Percentiles rank a stretch among this genome's conserved stretches.
These are phyloP conservation scores for Phoma sp. DNA, from an alignment of 2,329 filamentous ascomycete genomes.

Conservation along the genomic window DNA sequence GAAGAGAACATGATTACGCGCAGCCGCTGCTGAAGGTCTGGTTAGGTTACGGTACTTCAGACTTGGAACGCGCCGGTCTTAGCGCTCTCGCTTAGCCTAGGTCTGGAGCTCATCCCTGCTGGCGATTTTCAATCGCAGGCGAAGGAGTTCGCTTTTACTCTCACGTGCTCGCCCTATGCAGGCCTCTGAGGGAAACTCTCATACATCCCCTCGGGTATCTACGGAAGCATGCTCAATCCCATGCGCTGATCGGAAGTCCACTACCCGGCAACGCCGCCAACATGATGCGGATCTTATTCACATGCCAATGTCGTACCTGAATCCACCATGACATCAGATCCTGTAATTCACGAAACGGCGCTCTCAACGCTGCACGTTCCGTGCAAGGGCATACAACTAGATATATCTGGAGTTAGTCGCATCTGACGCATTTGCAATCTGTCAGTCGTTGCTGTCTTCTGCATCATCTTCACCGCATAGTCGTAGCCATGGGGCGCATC, in stretches of 20 bases:
- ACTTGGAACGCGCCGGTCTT: constrained; percentile 3
- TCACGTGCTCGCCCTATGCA: not conserved
- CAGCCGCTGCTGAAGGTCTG: constrained; percentile 17
- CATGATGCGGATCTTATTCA: constrained; percentile 23
- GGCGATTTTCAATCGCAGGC: not conserved
- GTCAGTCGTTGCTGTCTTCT: too few species aligned
- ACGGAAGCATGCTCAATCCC: not conserved
- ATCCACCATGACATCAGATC: constrained; percentile 34
- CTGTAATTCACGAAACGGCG: constrained; percentile 18
- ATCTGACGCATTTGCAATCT: not conserved
- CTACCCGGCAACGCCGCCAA: not conserved
- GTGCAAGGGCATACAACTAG: constrained; percentile 3
- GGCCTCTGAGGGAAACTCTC: not conserved
- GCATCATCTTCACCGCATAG: not conserved
- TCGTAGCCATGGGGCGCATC: constrained; percentile 28
- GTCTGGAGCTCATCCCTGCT: constrained; percentile 2
- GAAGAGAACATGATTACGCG: constrained; percentile 31
- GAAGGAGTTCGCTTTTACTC: not conserved
- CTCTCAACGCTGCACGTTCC: constrained; percentile 19
- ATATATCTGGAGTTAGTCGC: not conserved
- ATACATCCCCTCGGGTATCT: not conserved
- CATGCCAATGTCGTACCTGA: constrained; percentile 23
- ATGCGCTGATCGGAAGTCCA: not conserved
- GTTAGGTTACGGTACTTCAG: constrained; percentile 9
- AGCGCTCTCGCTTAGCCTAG: constrained; percentile 9